A percentile compares a stretch with the other conserved stretches of the same genome.
phyloP scores from a whole-genome alignment of 2,329 filamentous ascomycete genomes.

The Cladophialophora bantiana region DNA sequence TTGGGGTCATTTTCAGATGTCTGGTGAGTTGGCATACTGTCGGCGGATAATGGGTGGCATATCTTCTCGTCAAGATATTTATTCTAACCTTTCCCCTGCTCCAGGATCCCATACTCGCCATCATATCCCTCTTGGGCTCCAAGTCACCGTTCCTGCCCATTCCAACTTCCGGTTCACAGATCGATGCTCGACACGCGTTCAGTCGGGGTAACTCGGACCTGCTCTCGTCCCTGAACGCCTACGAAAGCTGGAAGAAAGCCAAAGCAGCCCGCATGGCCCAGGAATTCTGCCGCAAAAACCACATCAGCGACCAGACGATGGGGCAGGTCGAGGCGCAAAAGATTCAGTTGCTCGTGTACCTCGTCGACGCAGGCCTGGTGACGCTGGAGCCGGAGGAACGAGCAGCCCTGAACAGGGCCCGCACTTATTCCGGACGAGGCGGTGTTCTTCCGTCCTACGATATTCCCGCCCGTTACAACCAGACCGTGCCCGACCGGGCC shows the following conservation, averaged over 20 bases:
- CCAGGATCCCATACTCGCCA: constrained; percentile 81
- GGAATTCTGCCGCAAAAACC: constrained; percentile 96
- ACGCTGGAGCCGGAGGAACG: constrained; percentile 58
- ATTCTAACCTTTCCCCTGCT: background rate
- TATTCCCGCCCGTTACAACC: constrained; percentile 77
- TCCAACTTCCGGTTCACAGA: constrained; percentile 81
- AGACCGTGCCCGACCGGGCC: constrained; percentile 79
- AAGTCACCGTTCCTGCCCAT: constrained; percentile 93
- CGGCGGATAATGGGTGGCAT: background rate
- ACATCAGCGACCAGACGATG: constrained; percentile 85
- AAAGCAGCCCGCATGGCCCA: constrained; percentile 74
- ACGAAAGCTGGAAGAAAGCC: constrained; percentile 83
- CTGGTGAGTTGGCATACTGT: constrained; percentile 50
- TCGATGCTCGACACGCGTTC: constrained; percentile 75
- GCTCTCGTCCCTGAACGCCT: constrained; percentile 92
- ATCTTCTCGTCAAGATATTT: background rate
- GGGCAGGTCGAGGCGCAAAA: constrained; percentile 95
- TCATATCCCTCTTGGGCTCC: constrained; percentile 90
- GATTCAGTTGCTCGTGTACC: constrained; percentile 81
- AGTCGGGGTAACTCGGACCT: constrained; percentile 89
- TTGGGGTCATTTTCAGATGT: constrained; percentile 86
- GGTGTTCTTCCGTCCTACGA: constrained; percentile 69
- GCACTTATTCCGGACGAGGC: constrained; percentile 54
- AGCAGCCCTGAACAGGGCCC: constrained; percentile 26
- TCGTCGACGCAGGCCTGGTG: constrained; percentile 86